phyloP scores from a whole-genome alignment of 2,329 filamentous ascomycete species.

The Aspergillus udagawae region DNA sequence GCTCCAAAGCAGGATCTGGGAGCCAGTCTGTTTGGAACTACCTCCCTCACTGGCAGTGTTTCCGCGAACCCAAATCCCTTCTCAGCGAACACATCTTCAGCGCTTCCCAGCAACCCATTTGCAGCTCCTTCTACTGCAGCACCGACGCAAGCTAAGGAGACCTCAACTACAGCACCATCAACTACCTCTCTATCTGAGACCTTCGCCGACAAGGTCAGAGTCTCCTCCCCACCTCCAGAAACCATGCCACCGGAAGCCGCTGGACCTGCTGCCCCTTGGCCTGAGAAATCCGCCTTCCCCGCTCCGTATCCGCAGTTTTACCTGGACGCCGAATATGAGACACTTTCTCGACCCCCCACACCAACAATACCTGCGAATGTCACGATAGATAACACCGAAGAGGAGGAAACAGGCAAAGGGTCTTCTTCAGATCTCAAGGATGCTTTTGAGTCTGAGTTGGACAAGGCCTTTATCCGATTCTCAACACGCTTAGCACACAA shows the following conservation, averaged over 20 bases:
- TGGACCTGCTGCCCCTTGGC: conserved; percentile 68
- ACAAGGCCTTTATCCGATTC: conserved; percentile 75
- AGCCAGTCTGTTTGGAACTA: conserved; percentile 61
- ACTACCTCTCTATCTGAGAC: conserved; percentile 53
- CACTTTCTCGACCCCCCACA: conserved; percentile 57
- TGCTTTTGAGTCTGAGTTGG: conserved; percentile 70
- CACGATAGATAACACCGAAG: conserved; percentile 38
- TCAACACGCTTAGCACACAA: conserved; percentile 75
- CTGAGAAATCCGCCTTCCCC: conserved; percentile 60
- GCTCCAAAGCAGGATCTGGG: conserved; percentile 38
- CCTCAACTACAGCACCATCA: conserved; percentile 31
- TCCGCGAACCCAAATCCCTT: conserved; percentile 53
- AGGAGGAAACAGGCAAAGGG: conserved; percentile 32
- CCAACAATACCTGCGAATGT: conserved; percentile 48
- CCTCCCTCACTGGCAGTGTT: conserved; percentile 33
- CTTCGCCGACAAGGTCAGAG: conserved; percentile 66
- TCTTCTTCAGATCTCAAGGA: conserved; percentile 55
- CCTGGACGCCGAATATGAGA: conserved; percentile 90
- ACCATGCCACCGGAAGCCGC: conserved; percentile 31
- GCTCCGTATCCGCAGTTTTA: conserved; percentile 70
- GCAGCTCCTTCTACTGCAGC: conserved; percentile 44
- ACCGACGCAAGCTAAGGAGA: conserved; percentile 6
- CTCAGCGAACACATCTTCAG: conserved; percentile 30
- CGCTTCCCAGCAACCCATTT: conserved; percentile 55
- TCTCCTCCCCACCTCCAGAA: conserved; percentile 39